Evolutionary conservation across 83 land plant genomes (phyloP).

Genomic region (Picea abies): DNA sequence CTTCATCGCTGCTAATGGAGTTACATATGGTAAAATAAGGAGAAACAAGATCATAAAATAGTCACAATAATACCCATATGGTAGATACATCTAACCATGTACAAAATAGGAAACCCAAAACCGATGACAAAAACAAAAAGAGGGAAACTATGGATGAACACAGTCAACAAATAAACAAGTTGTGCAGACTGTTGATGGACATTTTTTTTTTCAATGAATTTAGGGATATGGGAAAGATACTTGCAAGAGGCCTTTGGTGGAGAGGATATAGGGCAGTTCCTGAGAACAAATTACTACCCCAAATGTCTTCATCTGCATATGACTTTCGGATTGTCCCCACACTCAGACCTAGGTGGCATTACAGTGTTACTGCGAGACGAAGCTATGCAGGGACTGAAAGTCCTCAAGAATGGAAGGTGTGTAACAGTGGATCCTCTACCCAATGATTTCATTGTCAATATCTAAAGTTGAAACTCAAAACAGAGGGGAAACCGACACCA

Average conservation of each 20-base stretch:
- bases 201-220: slow-evolving; percentile 4
- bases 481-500: too few species aligned
- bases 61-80: too few species aligned
- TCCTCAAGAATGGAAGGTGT: slow-evolving; percentile 8
- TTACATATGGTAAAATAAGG: too few species aligned
- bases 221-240: slow-evolving; percentile 18
- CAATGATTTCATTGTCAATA: slow-evolving; percentile 10
- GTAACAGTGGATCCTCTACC: neutral
- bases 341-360: slow-evolving; percentile 56
- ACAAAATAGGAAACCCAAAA: too few species aligned
- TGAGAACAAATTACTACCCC: slow-evolving; percentile 71
- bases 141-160: slow-evolving; percentile 18
- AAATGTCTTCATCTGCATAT: slow-evolving; percentile 76
- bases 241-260: slow-evolving; percentile 31
- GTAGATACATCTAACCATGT: too few species aligned
- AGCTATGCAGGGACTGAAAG: neutral
- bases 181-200: slow-evolving; percentile 16
- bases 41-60: too few species aligned
- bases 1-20: too few species aligned
- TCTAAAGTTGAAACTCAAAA: neutral
- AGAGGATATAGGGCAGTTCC: slow-evolving; percentile 37
- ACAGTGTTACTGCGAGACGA: slow-evolving; percentile 13
- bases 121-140: too few species aligned
- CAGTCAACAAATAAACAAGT: neutral
- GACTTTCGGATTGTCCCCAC: slow-evolving; percentile 61